phyloP scores from a whole-genome alignment of 2,329 filamentous ascomycete species.

The Venturia aucupariae region DNA sequence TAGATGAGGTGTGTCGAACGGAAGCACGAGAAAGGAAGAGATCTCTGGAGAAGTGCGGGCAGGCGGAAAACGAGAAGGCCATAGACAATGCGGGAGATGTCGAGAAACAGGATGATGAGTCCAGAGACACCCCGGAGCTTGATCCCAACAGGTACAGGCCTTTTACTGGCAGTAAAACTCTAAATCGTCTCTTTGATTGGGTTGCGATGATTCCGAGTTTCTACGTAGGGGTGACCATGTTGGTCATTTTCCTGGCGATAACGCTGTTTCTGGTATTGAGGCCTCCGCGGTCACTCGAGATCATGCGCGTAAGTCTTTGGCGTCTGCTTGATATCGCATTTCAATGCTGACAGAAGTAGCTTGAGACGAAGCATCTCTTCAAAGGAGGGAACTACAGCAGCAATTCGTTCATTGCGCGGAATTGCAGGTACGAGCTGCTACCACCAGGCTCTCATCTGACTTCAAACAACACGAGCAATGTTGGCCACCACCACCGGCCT shows the following conservation, averaged over 20 bases:
- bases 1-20: background rate
- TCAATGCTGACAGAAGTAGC: background rate
- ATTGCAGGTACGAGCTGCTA: background rate
- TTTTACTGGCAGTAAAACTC: background rate
- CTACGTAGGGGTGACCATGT: background rate
- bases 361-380: background rate
- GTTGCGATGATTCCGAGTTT: background rate
- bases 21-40: background rate
- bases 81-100: background rate
- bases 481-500: background rate
- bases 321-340: background rate
- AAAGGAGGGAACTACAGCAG: background rate
- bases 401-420: background rate
- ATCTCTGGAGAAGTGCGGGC: background rate
- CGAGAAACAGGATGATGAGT: background rate
- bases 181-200: background rate
- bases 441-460: background rate
- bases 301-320: background rate
- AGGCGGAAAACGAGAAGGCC: background rate
- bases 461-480: background rate
- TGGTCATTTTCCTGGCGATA: background rate
- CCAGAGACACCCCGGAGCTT: background rate
- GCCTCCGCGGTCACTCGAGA: background rate
- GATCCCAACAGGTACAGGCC: background rate
- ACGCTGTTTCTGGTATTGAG: background rate